Evolutionary conservation across 2,329 filamentous ascomycete genomes (phyloP).

Genomic region (Rosellinia necatrix): DNA sequence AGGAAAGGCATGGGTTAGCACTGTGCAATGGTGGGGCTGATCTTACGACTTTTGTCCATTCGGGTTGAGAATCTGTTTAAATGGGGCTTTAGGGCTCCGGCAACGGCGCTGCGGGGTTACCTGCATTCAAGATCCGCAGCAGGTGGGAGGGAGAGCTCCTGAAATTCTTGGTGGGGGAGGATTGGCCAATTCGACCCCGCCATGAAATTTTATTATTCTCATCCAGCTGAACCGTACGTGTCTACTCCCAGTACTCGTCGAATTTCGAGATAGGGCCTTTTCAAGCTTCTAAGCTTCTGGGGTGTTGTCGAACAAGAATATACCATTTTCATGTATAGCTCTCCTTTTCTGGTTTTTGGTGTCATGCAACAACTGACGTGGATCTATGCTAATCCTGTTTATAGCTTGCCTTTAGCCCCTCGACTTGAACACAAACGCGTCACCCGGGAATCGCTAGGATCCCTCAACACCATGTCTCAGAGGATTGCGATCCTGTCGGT

Average conservation of each 20-base stretch:
- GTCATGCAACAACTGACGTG: too few relatives aligned
- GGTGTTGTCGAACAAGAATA: not conserved
- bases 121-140: not conserved
- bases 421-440: slow-evolving; percentile 3
- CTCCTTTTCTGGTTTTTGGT: not conserved
- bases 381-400: slow-evolving; percentile 3
- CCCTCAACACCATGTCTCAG: slow-evolving; percentile 47
- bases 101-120: slow-evolving; percentile 23
- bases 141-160: not conserved
- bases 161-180: slow-evolving; percentile 27
- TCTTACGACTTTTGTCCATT: too few relatives aligned
- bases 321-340: not conserved
- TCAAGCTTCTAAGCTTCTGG: too few relatives aligned
- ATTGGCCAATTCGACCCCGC: slow-evolving; percentile 20
- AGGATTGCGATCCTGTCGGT: slow-evolving; percentile 91
- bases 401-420: not conserved
- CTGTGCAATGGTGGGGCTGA: too few relatives aligned
- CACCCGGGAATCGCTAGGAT: slow-evolving; percentile 14
- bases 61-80: too few relatives aligned
- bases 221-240: slow-evolving; percentile 3
- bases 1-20: too few relatives aligned
- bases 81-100: too few relatives aligned
- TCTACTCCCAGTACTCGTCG: too few relatives aligned
- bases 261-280: not conserved
- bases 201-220: slow-evolving; percentile 26